phyloP scores from a whole-genome alignment of 225 moss, liverwort and hornwort genomes.

The Polytrichum formosum region DNA sequence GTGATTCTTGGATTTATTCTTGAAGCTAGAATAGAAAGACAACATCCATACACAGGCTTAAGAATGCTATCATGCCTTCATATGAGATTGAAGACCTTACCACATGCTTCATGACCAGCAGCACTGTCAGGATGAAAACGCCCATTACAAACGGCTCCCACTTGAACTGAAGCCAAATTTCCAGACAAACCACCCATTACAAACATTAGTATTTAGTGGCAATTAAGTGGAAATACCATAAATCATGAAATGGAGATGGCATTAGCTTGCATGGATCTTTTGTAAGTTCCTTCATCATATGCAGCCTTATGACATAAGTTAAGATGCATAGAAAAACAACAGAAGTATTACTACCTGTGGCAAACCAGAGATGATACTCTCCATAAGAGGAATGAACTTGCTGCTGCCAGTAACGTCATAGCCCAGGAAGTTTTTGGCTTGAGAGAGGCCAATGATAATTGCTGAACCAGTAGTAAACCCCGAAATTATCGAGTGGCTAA shows the following conservation, averaged over 20 bases:
- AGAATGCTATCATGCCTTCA: no score
- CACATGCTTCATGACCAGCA: slow-evolving; percentile 81
- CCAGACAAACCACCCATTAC: neutral
- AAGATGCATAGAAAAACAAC: neutral
- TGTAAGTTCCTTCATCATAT: no score
- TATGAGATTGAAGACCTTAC: slow-evolving; percentile 26
- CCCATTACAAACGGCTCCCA: slow-evolving; percentile 93
- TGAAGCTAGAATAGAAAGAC: no score
- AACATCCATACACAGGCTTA: no score
- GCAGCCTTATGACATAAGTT: no score
- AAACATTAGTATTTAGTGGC: neutral
- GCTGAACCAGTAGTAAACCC: slow-evolving; percentile 93
- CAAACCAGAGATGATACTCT: slow-evolving; percentile 73
- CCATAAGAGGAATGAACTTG: slow-evolving; percentile 64
- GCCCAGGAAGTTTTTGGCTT: slow-evolving; percentile 78
- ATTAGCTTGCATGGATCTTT: no score
- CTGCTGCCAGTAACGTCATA: slow-evolving; percentile 69
- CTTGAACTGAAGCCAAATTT: slow-evolving; percentile 58
- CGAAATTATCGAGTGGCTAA: slow-evolving; percentile 90
- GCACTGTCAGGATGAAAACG: slow-evolving; percentile 45
- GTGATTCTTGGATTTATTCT: no score
- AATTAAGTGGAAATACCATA: no score
- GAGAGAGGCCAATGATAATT: slow-evolving; percentile 88
- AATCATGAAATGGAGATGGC: no score
- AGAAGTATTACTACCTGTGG: slow-evolving; percentile 34